These are phyloP conservation scores for Naegleria lovaniensis DNA, from an alignment of 208 protist genomes.

Conservation along the genomic window DNA sequence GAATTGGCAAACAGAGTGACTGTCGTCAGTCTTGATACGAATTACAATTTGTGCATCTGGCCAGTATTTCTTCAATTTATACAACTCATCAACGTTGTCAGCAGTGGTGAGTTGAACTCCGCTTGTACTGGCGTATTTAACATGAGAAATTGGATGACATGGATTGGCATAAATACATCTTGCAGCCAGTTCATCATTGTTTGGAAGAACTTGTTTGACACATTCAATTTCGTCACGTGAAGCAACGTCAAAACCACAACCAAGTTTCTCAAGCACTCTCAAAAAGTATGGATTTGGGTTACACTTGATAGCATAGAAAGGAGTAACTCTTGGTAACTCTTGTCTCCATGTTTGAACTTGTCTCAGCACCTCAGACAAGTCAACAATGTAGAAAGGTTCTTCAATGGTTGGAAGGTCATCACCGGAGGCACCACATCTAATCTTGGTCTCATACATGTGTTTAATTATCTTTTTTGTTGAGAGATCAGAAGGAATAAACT, in stretches of 20 bases:
- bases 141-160: conserved; percentile 62
- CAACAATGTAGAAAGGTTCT: conserved; percentile 68
- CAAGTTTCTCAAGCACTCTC: conserved; percentile 52
- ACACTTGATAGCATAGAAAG: conserved; percentile 73
- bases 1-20: conserved; percentile 57
- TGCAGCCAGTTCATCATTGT: background rate
- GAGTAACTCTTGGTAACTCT: conserved; percentile 60
- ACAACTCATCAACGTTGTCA: conserved; percentile 66
- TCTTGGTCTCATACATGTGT: conserved; percentile 11
- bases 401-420: conserved; percentile 21
- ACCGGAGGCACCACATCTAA: background rate
- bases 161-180: conserved; percentile 74
- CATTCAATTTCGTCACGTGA: conserved; percentile 56
- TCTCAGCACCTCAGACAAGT: conserved; percentile 59
- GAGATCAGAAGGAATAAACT: background rate
- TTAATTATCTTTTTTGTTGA: background rate
- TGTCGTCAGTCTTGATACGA: conserved; percentile 66
- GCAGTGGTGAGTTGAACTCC: conserved; percentile 66
- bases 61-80: conserved; percentile 57
- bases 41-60: conserved; percentile 57
- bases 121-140: conserved; percentile 49
- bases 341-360: conserved; percentile 60
- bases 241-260: conserved; percentile 71
- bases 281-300: conserved; percentile 51
- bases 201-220: conserved; percentile 31